Evolutionary conservation across 495 filamentous ascomycete genomes (phyloP).

Genomic region (Emericellopsis terricola): DNA sequence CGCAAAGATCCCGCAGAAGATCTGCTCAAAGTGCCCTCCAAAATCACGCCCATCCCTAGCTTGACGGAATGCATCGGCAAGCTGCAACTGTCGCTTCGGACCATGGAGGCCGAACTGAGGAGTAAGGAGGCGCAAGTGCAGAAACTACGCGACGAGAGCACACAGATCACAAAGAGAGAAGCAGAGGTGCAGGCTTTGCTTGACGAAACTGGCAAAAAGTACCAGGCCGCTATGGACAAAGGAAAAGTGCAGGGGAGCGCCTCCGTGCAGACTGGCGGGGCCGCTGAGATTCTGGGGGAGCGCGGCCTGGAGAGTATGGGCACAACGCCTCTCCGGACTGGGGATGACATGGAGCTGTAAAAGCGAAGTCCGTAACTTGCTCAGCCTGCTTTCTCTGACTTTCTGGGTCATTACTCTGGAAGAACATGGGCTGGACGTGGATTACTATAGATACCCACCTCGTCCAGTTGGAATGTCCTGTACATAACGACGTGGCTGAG

Average conservation of each 20-base stretch:
- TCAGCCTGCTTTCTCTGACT: no score
- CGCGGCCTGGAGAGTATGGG: slow-evolving; percentile 45
- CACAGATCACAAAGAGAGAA: slow-evolving; percentile 53
- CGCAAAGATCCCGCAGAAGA: slow-evolving; percentile 1
- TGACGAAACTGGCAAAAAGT: slow-evolving; percentile 66
- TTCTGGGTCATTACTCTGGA: no score
- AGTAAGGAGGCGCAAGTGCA: slow-evolving; percentile 38
- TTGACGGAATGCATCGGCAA: slow-evolving; percentile 30
- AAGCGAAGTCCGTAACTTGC: no score
- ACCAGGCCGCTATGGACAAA: slow-evolving; percentile 24
- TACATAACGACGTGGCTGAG: no score
- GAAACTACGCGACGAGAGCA: slow-evolving; percentile 23
- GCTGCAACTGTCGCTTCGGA: slow-evolving; percentile 30
- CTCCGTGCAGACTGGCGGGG: slow-evolving; percentile 7
- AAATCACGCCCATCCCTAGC: slow-evolving; percentile 37
- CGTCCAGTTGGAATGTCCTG: no score
- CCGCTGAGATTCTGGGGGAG: slow-evolving; percentile 11
- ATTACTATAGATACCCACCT: no score
- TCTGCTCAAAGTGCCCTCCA: slow-evolving; percentile 21
- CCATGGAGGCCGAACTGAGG: slow-evolving; percentile 35
- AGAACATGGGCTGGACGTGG: no score
- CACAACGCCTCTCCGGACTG: slow-evolving; percentile 41
- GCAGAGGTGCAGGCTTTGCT: slow-evolving; percentile 66
- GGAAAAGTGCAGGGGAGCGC: background rate
- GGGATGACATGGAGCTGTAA: no score